These are phyloP conservation scores for Aurifilum marmelostoma DNA, from an alignment of 2,329 filamentous ascomycete species.

Conservation along the genomic window DNA sequence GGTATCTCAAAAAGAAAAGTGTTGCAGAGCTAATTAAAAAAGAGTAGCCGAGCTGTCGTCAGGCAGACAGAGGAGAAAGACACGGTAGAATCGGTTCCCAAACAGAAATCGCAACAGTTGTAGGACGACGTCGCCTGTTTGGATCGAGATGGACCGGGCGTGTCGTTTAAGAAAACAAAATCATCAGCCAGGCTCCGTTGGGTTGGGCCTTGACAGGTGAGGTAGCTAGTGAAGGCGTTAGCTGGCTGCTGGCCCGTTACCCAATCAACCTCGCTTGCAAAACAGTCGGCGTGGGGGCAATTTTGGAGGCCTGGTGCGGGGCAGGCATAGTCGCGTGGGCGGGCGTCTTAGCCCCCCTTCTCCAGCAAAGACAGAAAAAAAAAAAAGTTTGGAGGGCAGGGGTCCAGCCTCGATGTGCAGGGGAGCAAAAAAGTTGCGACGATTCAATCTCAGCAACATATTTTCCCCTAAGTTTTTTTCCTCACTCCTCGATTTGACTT, in stretches of 20 bases:
- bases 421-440: neutral
- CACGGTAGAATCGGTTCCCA: conserved; percentile 10
- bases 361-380: conserved; percentile 40
- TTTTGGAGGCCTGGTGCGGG: conserved; percentile 10
- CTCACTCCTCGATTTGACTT: neutral
- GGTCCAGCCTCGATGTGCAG: neutral
- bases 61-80: conserved; percentile 8
- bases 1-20: conserved; percentile 27
- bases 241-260: conserved; percentile 10
- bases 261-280: conserved; percentile 11
- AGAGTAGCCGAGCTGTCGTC: conserved; percentile 3
- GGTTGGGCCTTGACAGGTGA: neutral
- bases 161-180: conserved; percentile 11
- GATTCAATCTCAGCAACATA: conserved; percentile 28
- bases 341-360: neutral
- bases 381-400: conserved; percentile 17
- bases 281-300: conserved; percentile 11
- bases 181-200: neutral
- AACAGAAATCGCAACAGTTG: conserved; percentile 25
- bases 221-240: conserved; percentile 5
- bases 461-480: neutral
- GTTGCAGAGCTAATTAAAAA: neutral
- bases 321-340: conserved; percentile 2
- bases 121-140: conserved; percentile 22
- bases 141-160: neutral